phyloP scores from a whole-genome alignment of 83 land plant species.

The Picea abies region DNA sequence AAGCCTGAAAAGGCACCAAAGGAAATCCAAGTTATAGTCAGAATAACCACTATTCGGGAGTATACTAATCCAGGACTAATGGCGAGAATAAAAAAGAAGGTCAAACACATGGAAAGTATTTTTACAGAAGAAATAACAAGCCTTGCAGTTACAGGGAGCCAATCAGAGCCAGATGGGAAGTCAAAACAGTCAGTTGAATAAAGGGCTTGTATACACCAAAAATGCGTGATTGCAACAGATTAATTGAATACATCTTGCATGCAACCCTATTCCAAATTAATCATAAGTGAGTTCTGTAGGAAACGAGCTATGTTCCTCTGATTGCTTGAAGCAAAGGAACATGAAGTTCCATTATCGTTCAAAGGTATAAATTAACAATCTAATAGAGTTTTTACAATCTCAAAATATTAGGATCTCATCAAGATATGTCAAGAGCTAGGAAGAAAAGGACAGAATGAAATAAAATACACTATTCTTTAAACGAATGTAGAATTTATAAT shows the following conservation, averaged over 20 bases:
- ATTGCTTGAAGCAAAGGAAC: not conserved
- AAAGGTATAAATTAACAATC: not conserved
- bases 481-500: not conserved
- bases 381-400: not conserved
- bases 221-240: not conserved
- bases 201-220: not conserved
- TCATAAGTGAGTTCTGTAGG: not conserved
- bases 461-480: not conserved
- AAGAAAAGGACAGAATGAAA: slow-evolving; percentile 1
- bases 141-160: not conserved
- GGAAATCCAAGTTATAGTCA: not conserved
- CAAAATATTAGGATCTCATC: not conserved
- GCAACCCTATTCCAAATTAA: not conserved
- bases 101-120: too few relatives aligned
- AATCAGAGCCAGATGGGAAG: not conserved
- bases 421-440: not conserved
- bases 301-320: not conserved
- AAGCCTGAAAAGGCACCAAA: slow-evolving; percentile 30
- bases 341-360: not conserved
- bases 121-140: not conserved
- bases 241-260: not conserved
- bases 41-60: not conserved
- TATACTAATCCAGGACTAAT: not conserved
- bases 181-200: not conserved
- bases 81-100: too few relatives aligned